These are phyloP conservation scores for Gynostemma pentaphyllum DNA, from an alignment of 306 rosid genomes.

Conservation along the genomic window DNA sequence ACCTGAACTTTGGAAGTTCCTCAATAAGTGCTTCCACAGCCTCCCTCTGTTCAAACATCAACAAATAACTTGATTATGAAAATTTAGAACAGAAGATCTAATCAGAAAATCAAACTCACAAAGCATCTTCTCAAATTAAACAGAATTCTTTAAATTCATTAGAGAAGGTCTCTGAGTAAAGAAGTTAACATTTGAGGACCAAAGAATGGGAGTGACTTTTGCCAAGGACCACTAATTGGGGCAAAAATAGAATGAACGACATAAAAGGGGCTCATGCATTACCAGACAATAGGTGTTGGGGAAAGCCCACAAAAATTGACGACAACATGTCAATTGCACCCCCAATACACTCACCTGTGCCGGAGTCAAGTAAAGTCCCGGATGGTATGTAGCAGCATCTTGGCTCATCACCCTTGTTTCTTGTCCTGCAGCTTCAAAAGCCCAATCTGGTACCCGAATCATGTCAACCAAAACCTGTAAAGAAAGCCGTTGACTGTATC, in stretches of 20 bases:
- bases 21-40: conserved; percentile 99
- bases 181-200: not conserved
- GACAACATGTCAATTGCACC: not conserved
- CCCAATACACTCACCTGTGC: conserved; percentile 59
- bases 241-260: not conserved
- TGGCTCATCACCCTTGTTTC: conserved; percentile 91
- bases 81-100: not conserved
- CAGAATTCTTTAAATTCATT: not conserved
- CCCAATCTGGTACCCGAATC: conserved; percentile 99
- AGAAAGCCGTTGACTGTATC: not conserved
- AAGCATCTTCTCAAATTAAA: not conserved
- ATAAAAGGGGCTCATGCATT: not conserved
- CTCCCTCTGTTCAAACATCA: conserved; percentile 59
- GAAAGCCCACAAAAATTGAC: not conserved
- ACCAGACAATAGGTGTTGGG: not conserved
- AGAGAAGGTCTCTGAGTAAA: not conserved
- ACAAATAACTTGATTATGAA: conserved; percentile 19
- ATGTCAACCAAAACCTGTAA: conserved; percentile 81
- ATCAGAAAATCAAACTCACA: not conserved
- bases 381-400: conserved; percentile 86
- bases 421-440: conserved; percentile 98
- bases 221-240: not conserved
- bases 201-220: not conserved
- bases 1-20: conserved; percentile 93
- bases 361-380: conserved; percentile 89